Percentiles rank a stretch among this genome's conserved stretches.
Evolutionary conservation across 768 basidiomycete species (phyloP).

Genomic region (Mycena venus): DNA sequence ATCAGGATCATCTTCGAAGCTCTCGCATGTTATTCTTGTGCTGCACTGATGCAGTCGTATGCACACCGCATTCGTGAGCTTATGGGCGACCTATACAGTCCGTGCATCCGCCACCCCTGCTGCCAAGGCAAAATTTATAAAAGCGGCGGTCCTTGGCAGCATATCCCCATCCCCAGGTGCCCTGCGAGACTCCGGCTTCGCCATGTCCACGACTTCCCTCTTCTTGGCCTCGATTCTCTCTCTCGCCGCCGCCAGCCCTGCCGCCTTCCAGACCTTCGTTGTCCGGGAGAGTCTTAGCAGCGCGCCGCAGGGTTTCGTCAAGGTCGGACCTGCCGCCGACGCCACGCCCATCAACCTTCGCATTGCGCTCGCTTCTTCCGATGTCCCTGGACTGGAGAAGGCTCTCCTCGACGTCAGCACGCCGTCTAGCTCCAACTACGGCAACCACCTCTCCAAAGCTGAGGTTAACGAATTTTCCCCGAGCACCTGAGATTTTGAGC

Average conservation of each 20-base stretch:
- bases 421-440: slow-evolving; percentile 39
- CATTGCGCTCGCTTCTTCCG: slow-evolving; percentile 47
- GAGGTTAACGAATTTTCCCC: too few species aligned
- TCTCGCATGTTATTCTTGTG: too few species aligned
- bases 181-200: not conserved
- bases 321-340: slow-evolving; percentile 41
- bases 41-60: too few species aligned
- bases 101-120: too few species aligned
- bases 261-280: slow-evolving; percentile 5
- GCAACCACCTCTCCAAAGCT: slow-evolving; percentile 53
- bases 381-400: slow-evolving; percentile 46
- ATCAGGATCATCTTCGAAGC: too few species aligned
- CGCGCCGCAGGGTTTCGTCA: slow-evolving; percentile 51
- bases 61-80: too few species aligned
- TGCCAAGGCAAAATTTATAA: not conserved
- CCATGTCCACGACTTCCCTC: not conserved
- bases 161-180: not conserved
- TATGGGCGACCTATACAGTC: too few species aligned
- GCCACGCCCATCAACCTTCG: slow-evolving; percentile 50
- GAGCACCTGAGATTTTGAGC: too few species aligned
- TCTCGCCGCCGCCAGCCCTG: slow-evolving; percentile 15
- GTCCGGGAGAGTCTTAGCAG: slow-evolving; percentile 16
- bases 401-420: slow-evolving; percentile 50
- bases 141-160: not conserved
- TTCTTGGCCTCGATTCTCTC: slow-evolving; percentile 16